phyloP scores from a whole-genome alignment of 371 early-diverging fungal genomes.

The Syncephalastrum monosporum region DNA sequence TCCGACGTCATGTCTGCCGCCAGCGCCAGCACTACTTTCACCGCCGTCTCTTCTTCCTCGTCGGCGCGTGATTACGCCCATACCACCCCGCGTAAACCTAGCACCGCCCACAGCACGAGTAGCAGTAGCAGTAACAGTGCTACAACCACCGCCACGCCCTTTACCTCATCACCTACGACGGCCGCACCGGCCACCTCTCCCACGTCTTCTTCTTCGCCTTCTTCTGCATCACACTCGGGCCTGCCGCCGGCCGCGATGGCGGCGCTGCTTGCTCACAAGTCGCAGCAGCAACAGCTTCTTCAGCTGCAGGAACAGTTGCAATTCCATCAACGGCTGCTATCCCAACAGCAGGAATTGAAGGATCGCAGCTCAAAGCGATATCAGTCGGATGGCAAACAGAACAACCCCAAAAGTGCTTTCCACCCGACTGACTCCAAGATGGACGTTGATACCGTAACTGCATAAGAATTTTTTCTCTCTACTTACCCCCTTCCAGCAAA shows the following conservation, averaged over 20 bases:
- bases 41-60: slow-evolving; percentile 5
- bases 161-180: slow-evolving; percentile 6
- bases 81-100: slow-evolving; percentile 1
- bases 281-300: slow-evolving; percentile 36
- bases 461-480: too few species aligned
- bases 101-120: slow-evolving; percentile 7
- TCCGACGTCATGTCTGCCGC: background rate
- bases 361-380: too few species aligned
- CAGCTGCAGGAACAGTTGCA: slow-evolving; percentile 38
- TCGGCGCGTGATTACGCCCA: background rate
- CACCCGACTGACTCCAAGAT: too few species aligned
- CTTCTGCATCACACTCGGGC: slow-evolving; percentile 2
- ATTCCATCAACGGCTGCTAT: slow-evolving; percentile 29
- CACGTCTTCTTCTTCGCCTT: background rate
- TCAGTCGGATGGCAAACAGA: too few species aligned
- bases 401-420: too few species aligned
- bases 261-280: slow-evolving; percentile 34
- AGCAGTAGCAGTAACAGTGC: slow-evolving; percentile 1
- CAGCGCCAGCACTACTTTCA: background rate
- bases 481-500: too few species aligned
- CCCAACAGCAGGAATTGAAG: slow-evolving; percentile 18
- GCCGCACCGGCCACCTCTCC: background rate
- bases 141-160: slow-evolving; percentile 1
- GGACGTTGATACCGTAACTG: too few species aligned
- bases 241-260: slow-evolving; percentile 20